Evolutionary conservation across 345 rosid genomes (phyloP).

Genomic region (Isatis tinctoria): DNA sequence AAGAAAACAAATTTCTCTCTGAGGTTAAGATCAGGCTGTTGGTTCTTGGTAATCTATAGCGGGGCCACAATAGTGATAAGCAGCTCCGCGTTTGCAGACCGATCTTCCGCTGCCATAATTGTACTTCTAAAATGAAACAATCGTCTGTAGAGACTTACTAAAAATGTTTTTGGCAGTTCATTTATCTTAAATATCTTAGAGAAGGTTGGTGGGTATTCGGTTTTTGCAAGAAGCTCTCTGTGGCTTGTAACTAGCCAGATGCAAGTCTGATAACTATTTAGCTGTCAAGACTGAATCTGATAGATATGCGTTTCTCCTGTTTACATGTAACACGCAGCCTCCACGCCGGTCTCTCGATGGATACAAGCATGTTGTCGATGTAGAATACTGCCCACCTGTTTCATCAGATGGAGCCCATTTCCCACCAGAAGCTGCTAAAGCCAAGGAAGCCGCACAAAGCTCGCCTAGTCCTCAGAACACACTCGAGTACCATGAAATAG

Average conservation of each 20-base stretch:
- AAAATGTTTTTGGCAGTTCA: neutral
- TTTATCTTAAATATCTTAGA: neutral
- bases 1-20: neutral
- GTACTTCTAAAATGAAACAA: neutral
- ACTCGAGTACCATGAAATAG: conserved; percentile 67
- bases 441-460: conserved; percentile 85
- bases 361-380: conserved; percentile 91
- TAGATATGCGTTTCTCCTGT: neutral
- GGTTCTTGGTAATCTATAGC: neutral
- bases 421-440: conserved; percentile 84
- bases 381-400: conserved; percentile 80
- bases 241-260: neutral
- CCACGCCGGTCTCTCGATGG: conserved; percentile 86
- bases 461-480: conserved; percentile 60
- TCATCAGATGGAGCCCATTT: conserved; percentile 82
- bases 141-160: neutral
- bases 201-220: neutral
- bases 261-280: neutral
- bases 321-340: conserved; percentile 46
- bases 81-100: neutral
- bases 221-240: neutral
- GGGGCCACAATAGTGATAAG: neutral
- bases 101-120: neutral
- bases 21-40: neutral
- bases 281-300: neutral